phyloP scores from a whole-genome alignment of 2,329 filamentous ascomycete genomes.

The Tolypocladium ovalisporum region DNA sequence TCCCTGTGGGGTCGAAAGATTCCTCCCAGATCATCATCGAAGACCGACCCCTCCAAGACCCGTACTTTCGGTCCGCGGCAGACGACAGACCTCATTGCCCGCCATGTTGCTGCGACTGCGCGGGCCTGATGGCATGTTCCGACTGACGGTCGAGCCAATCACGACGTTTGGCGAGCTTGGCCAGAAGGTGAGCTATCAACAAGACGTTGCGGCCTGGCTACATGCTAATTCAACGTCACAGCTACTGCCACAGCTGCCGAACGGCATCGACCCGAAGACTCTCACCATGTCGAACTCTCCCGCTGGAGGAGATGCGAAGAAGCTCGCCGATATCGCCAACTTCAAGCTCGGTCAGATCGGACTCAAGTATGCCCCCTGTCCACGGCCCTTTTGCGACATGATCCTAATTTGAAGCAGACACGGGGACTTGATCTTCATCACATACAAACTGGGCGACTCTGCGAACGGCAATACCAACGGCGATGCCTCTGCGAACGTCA shows the following conservation, averaged over 20 bases:
- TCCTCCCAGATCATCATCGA: neutral
- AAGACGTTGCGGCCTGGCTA: neutral
- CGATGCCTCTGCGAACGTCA: constrained; percentile 24
- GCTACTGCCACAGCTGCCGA: constrained; percentile 48
- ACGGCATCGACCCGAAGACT: constrained; percentile 48
- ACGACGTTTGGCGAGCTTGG: constrained; percentile 60
- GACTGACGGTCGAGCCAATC: constrained; percentile 64
- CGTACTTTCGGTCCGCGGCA: neutral
- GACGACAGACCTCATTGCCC: constrained; percentile 6
- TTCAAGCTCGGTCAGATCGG: constrained; percentile 49
- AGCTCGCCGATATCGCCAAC: constrained; percentile 44
- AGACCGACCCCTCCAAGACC: neutral
- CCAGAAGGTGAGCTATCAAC: constrained; percentile 29
- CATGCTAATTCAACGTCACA: constrained; percentile 14
- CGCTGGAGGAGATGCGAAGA: constrained; percentile 45
- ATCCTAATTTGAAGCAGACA: constrained; percentile 45
- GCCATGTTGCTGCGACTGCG: constrained; percentile 78
- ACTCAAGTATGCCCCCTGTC: constrained; percentile 35
- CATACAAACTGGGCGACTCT: constrained; percentile 53
- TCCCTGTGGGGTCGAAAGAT: neutral
- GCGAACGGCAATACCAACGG: constrained; percentile 23
- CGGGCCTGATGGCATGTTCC: constrained; percentile 86
- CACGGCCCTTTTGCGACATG: constrained; percentile 1
- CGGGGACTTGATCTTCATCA: constrained; percentile 83
- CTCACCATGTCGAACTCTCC: constrained; percentile 54